Conservation (phyloP, 768 basidiomycete species). For the Agaricus sinodeliciosus region DNA sequence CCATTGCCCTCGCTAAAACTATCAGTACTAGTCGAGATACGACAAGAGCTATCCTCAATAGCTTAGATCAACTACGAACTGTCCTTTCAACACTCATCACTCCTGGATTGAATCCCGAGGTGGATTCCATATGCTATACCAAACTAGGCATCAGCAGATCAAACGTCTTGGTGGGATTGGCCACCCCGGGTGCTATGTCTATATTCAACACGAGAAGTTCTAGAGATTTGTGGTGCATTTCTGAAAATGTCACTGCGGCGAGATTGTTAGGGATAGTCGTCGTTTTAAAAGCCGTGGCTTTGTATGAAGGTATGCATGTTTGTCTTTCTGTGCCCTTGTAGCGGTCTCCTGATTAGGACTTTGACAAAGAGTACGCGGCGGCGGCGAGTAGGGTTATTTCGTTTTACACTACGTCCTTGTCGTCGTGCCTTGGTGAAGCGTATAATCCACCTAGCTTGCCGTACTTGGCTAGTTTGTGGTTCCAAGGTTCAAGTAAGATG, state of each 20-base stretch:
- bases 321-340: background rate
- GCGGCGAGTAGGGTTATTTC: constrained; percentile 67
- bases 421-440: constrained; percentile 46
- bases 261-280: constrained; percentile 62
- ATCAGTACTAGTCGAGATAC: constrained; percentile 41
- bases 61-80: constrained; percentile 48
- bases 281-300: constrained; percentile 63
- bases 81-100: constrained; percentile 63
- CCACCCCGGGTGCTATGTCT: constrained; percentile 41
- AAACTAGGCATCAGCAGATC: constrained; percentile 45
- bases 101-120: constrained; percentile 59
- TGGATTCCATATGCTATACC: constrained; percentile 61
- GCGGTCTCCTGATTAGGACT: background rate
- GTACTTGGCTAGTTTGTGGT: constrained; percentile 70
- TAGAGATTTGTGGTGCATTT: constrained; percentile 64
- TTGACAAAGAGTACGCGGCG: constrained; percentile 53
- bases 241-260: constrained; percentile 60
- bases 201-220: constrained; percentile 32
- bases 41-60: constrained; percentile 34
- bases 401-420: constrained; percentile 74
- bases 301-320: constrained; percentile 51
- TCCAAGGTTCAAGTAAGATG: constrained; percentile 61
- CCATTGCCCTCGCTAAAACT: constrained; percentile 42
- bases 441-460: constrained; percentile 69
- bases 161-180: constrained; percentile 35